These are phyloP conservation scores for Sophora flavescens DNA, from an alignment of 306 rosid species.

Conservation along the genomic window DNA sequence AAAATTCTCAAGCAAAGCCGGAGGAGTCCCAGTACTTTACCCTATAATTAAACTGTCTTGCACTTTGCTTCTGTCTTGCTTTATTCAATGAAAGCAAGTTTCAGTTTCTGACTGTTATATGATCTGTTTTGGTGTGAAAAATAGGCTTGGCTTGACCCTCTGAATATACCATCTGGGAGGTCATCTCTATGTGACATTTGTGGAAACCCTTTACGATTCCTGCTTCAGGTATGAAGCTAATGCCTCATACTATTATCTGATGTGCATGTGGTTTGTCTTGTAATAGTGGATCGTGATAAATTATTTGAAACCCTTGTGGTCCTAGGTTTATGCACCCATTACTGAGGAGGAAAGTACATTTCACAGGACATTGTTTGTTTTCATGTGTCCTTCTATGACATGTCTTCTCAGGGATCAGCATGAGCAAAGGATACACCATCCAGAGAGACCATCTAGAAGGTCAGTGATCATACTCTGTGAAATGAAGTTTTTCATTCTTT, in stretches of 20 bases:
- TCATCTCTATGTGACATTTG: conserved; percentile 77
- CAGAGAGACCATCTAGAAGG: conserved; percentile 75
- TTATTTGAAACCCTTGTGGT: conserved; percentile 30
- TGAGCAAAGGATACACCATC: conserved; percentile 78
- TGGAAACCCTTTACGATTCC: conserved; percentile 72
- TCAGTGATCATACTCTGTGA: conserved; percentile 16
- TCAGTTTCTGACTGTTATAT: conserved; percentile 15
- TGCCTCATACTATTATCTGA: not conserved
- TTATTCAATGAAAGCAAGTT: not conserved
- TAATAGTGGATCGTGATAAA: conserved; percentile 27
- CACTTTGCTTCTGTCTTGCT: not conserved
- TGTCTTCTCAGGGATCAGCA: conserved; percentile 89
- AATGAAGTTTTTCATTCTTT: conserved; percentile 21
- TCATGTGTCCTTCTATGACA: conserved; percentile 83
- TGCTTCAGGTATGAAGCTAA: conserved; percentile 75
- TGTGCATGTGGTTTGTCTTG: not conserved
- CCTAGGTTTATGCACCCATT: conserved; percentile 76
- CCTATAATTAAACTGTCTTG: not conserved
- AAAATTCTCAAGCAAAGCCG: conserved; percentile 87
- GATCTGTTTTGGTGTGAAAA: conserved; percentile 30
- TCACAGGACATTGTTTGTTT: conserved; percentile 82
- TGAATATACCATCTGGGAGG: conserved; percentile 71
- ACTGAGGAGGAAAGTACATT: conserved; percentile 68
- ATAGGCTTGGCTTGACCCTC: conserved; percentile 96
- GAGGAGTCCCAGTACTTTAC: conserved; percentile 78